A percentile compares a stretch with the other conserved stretches of the same genome.
Evolutionary conservation across 176 grass and related monocot species (phyloP).

Genomic region (Aechmea fasciata): DNA sequence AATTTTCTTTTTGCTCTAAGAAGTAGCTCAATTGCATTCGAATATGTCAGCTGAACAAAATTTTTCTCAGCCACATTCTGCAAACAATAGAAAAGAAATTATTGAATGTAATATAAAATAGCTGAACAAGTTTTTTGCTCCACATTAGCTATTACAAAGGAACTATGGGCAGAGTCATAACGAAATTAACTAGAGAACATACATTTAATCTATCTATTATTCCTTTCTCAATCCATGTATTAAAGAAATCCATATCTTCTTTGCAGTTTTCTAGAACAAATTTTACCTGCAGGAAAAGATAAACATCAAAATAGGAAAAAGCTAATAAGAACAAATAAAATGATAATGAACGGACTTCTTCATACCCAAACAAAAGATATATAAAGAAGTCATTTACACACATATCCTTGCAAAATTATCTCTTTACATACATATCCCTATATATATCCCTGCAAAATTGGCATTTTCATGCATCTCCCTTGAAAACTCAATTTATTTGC

Average conservation of each 20-base stretch:
- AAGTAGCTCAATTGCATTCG: constrained; percentile 81
- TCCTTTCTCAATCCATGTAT: constrained; percentile 97
- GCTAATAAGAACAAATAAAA: neutral
- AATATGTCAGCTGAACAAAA: constrained; percentile 90
- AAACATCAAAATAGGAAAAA: neutral
- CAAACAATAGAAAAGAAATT: constrained; percentile 20
- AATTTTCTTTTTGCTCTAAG: constrained; percentile 80
- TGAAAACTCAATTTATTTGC: too few relatives aligned
- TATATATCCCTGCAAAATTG: neutral
- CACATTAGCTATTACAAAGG: neutral
- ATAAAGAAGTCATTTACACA: neutral
- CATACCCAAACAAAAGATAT: neutral
- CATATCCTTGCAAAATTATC: too few relatives aligned
- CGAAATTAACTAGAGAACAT: constrained; percentile 17
- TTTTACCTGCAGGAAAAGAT: constrained; percentile 60
- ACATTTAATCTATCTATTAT: constrained; percentile 85
- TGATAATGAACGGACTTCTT: neutral
- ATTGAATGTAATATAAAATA: constrained; percentile 7
- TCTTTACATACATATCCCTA: too few relatives aligned
- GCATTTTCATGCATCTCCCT: too few relatives aligned
- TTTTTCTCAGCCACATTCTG: constrained; percentile 89
- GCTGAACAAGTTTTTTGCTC: constrained; percentile 7
- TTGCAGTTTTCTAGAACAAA: constrained; percentile 88
- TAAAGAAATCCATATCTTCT: constrained; percentile 98
- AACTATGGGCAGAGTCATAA: neutral